Conservation (phyloP, 2,329 filamentous ascomycete species). For the Westerdykella sp. region DNA sequence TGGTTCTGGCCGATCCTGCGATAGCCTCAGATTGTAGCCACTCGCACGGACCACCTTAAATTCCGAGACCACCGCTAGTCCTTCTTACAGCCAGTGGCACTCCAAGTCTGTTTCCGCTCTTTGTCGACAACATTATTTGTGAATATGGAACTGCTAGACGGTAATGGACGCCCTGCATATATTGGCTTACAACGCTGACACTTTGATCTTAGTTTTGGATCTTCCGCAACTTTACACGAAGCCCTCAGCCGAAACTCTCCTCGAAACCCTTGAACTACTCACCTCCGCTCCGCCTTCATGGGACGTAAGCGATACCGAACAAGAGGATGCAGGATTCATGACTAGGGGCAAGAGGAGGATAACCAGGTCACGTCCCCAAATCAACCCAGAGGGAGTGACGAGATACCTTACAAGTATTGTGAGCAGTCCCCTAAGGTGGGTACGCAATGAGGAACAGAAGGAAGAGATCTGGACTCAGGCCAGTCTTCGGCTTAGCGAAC, state of each 20-base stretch:
- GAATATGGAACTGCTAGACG: conserved; percentile 24
- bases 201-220: conserved; percentile 53
- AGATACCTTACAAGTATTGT: conserved; percentile 65
- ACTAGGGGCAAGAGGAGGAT: conserved; percentile 30
- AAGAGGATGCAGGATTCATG: conserved; percentile 33
- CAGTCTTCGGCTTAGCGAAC: conserved; percentile 72
- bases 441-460: conserved; percentile 57
- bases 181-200: conserved; percentile 8
- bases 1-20: background rate
- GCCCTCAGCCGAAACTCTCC: conserved; percentile 59
- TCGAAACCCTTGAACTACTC: conserved; percentile 61
- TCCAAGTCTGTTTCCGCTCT: too few species aligned
- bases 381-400: conserved; percentile 47
- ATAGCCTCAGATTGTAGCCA: background rate
- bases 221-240: conserved; percentile 78
- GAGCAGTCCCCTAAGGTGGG: conserved; percentile 61
- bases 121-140: too few species aligned
- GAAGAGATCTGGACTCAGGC: conserved; percentile 73
- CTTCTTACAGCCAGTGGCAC: too few species aligned
- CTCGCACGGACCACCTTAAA: conserved; percentile 3
- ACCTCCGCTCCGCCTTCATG: conserved; percentile 63
- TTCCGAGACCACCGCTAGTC: too few species aligned
- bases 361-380: conserved; percentile 26
- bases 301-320: conserved; percentile 45
- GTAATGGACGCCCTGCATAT: conserved; percentile 6